Evolutionary conservation across 768 basidiomycete species (phyloP).

Genomic region (Russula sp.): DNA sequence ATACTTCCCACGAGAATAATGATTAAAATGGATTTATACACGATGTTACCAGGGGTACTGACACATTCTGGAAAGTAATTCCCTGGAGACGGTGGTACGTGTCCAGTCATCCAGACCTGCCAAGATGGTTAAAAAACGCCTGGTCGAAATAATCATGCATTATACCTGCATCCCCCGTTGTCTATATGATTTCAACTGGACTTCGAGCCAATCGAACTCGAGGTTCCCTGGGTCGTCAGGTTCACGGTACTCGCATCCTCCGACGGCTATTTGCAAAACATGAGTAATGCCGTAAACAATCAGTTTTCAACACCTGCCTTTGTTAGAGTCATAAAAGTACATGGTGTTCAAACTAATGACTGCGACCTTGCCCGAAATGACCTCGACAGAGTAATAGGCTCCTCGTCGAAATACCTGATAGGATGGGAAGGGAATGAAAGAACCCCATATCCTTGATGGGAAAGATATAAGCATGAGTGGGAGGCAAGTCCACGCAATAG

Average conservation of each 20-base stretch:
- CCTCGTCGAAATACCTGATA: conserved; percentile 83
- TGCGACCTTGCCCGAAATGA: conserved; percentile 70
- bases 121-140: conserved; percentile 23
- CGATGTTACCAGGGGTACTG: conserved; percentile 37
- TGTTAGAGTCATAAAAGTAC: conserved; percentile 89
- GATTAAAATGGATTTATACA: conserved; percentile 21
- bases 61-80: conserved; percentile 88
- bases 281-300: not conserved
- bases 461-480: not conserved
- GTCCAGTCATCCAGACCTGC: conserved; percentile 62
- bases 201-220: conserved; percentile 87
- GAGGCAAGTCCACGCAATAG: not conserved
- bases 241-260: conserved; percentile 63
- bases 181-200: conserved; percentile 69
- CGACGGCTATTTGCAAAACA: conserved; percentile 52
- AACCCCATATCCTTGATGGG: conserved; percentile 64
- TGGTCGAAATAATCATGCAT: not conserved
- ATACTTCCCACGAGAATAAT: conserved; percentile 41
- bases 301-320: conserved; percentile 47
- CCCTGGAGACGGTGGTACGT: conserved; percentile 78
- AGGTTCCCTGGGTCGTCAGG: conserved; percentile 82
- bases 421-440: conserved; percentile 75
- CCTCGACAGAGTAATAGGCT: conserved; percentile 80
- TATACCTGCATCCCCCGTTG: conserved; percentile 68
- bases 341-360: conserved; percentile 86